Conservation (phyloP, 2,329 filamentous ascomycete species). For the Aspergillus brunneoviolaceus region DNA sequence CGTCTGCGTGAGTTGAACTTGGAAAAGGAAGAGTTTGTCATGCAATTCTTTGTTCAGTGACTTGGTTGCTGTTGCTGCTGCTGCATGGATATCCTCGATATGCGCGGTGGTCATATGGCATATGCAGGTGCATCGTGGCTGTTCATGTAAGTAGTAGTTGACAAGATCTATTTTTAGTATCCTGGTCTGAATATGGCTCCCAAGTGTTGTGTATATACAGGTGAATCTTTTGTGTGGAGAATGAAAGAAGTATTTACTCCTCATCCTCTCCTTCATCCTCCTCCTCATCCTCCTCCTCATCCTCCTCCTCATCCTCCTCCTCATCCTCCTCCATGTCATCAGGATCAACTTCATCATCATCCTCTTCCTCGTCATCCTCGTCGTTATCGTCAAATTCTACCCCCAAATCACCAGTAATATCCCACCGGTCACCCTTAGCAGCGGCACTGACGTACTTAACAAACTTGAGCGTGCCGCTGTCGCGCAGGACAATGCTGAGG, state of each 20-base stretch:
- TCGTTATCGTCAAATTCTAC: constrained; percentile 61
- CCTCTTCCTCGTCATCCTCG: constrained; percentile 30
- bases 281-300: constrained; percentile 14
- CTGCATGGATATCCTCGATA: neutral
- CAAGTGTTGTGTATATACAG: constrained; percentile 4
- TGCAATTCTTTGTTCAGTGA: neutral
- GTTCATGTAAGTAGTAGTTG: neutral
- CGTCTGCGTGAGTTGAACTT: too few species aligned
- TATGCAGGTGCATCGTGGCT: neutral
- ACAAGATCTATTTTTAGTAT: constrained; percentile 1
- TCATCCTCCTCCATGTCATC: constrained; percentile 12
- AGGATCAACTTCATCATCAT: constrained; percentile 13
- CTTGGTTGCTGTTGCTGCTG: neutral
- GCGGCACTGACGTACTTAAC: constrained; percentile 89
- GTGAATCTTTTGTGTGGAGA: neutral
- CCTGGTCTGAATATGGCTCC: neutral
- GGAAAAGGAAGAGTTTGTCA: too few species aligned
- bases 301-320: constrained; percentile 19
- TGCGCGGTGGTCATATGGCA: neutral
- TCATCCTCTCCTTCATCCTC: constrained; percentile 8
- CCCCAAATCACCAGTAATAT: constrained; percentile 76
- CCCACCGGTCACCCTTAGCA: constrained; percentile 88
- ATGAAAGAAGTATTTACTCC: constrained; percentile 2
- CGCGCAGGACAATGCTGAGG: constrained; percentile 83
- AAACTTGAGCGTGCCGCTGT: constrained; percentile 83